These are phyloP conservation scores for Saturnispora zaruensis DNA, from an alignment of 805 yeast species.

Conservation along the genomic window DNA sequence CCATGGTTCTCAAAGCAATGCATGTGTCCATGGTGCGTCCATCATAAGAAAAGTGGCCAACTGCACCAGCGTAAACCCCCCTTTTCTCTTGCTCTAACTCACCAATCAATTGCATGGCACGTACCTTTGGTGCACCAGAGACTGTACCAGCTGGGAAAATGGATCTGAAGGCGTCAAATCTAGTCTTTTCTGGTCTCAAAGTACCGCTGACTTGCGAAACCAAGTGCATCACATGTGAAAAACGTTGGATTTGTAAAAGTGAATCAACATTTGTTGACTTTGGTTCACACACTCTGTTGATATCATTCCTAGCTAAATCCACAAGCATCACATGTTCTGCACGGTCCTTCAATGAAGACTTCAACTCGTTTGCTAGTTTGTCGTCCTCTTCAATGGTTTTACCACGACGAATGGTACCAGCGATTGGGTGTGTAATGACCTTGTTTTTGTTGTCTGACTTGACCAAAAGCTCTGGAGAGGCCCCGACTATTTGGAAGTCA, in stretches of 20 bases:
- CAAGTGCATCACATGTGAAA: conserved; percentile 94
- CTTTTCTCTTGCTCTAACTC: conserved; percentile 87
- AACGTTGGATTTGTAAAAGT: conserved; percentile 81
- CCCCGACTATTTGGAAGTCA: conserved; percentile 94
- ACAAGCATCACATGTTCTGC: conserved; percentile 99
- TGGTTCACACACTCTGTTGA: conserved; percentile 92
- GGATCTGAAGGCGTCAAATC: conserved; percentile 96
- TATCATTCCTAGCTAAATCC: conserved; percentile 93
- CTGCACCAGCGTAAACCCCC: conserved; percentile 98
- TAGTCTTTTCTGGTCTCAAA: conserved; percentile 68
- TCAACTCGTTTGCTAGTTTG: conserved; percentile 60
- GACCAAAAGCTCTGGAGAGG: conserved; percentile 91
- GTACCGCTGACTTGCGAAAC: conserved; percentile 94
- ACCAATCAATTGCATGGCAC: conserved; percentile 90
- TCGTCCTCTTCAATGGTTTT: conserved; percentile 89
- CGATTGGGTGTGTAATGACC: conserved; percentile 92
- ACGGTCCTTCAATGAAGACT: conserved; percentile 77
- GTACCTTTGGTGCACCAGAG: conserved; percentile 96
- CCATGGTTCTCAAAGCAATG: conserved; percentile 96
- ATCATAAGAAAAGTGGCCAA: conserved; percentile 96
- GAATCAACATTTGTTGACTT: conserved; percentile 77
- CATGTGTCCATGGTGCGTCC: conserved; percentile 96
- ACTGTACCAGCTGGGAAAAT: conserved; percentile 99
- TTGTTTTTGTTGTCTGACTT: conserved; percentile 65
- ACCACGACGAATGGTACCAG: conserved; percentile 93